Conservation (phyloP, 1,139 yeast genomes). For the Pichia sp. region DNA sequence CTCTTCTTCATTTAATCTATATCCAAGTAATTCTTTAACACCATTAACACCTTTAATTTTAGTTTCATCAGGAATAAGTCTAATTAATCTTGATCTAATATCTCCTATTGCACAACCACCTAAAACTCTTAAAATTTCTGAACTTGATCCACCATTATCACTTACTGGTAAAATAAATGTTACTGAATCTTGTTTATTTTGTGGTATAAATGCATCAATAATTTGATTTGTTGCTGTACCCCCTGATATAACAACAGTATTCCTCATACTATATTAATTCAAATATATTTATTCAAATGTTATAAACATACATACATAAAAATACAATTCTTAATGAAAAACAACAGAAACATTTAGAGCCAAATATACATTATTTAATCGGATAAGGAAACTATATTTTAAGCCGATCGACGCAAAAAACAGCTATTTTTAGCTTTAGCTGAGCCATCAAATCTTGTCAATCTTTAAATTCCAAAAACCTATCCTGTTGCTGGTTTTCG, state of each 20-base stretch:
- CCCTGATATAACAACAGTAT: constrained; percentile 52
- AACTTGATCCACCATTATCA: constrained; percentile 94
- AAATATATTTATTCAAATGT: constrained; percentile 37
- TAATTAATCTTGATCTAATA: constrained; percentile 71
- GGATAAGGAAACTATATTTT: too few relatives aligned
- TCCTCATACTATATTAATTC: constrained; percentile 12
- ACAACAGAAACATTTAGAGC: constrained; percentile 51
- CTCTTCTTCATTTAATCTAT: constrained; percentile 42
- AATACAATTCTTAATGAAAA: constrained; percentile 75
- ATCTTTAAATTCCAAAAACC: too few relatives aligned
- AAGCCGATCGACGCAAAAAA: too few relatives aligned
- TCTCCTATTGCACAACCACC: constrained; percentile 98
- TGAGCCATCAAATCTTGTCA: too few relatives aligned
- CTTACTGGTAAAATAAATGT: constrained; percentile 76
- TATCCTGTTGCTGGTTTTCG: too few relatives aligned
- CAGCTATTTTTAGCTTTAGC: too few relatives aligned
- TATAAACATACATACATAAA: constrained; percentile 24
- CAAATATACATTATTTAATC: too few relatives aligned
- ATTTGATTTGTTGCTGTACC: constrained; percentile 73
- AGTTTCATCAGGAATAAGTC: constrained; percentile 48
- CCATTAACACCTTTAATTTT: constrained; percentile 19
- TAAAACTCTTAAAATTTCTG: constrained; percentile 79
- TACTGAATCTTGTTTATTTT: constrained; percentile 24
- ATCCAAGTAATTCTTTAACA: constrained; percentile 47
- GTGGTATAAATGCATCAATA: constrained; percentile 38